These are phyloP conservation scores for Brasilioporus rufonigricans DNA, from an alignment of 768 basidiomycete species.

Conservation along the genomic window DNA sequence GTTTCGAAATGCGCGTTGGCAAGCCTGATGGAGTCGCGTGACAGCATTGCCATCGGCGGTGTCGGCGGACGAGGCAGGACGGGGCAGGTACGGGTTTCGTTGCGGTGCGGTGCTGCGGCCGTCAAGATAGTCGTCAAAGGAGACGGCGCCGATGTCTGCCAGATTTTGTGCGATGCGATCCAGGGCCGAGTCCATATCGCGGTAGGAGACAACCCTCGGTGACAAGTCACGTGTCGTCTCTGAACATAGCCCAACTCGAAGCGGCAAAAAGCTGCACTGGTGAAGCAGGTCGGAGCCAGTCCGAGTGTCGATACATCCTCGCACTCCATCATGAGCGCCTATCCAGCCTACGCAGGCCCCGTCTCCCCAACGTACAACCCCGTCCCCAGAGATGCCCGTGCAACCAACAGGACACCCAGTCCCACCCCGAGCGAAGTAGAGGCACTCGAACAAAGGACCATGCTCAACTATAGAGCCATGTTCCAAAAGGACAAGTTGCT, in stretches of 20 bases:
- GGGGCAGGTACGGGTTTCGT: neutral
- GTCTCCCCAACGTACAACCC: conserved; percentile 10
- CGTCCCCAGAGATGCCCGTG: conserved; percentile 14
- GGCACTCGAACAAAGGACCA: conserved; percentile 38
- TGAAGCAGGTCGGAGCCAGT: too few relatives aligned
- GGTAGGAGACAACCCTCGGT: too few relatives aligned
- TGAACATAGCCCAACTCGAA: too few relatives aligned
- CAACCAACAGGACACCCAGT: conserved; percentile 49
- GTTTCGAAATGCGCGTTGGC: conserved; percentile 42
- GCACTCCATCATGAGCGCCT: conserved; percentile 14
- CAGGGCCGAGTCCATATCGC: neutral
- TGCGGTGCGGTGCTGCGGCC: neutral
- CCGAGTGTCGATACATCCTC: too few relatives aligned
- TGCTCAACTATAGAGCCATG: conserved; percentile 46
- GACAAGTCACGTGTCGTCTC: neutral
- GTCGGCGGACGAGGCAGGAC: neutral
- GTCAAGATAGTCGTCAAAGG: conserved; percentile 28
- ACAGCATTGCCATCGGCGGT: conserved; percentile 23
- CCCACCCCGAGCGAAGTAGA: conserved; percentile 61
- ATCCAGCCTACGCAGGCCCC: conserved; percentile 14
- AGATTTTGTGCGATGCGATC: conserved; percentile 28
- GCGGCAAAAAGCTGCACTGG: too few relatives aligned
- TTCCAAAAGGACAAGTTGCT: conserved; percentile 51
- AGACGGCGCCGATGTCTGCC: conserved; percentile 26
- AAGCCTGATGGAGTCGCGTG: conserved; percentile 40